These are phyloP conservation scores for Heterobasidion irregulare DNA, from an alignment of 1,284 basidiomycete genomes.

Conservation along the genomic window DNA sequence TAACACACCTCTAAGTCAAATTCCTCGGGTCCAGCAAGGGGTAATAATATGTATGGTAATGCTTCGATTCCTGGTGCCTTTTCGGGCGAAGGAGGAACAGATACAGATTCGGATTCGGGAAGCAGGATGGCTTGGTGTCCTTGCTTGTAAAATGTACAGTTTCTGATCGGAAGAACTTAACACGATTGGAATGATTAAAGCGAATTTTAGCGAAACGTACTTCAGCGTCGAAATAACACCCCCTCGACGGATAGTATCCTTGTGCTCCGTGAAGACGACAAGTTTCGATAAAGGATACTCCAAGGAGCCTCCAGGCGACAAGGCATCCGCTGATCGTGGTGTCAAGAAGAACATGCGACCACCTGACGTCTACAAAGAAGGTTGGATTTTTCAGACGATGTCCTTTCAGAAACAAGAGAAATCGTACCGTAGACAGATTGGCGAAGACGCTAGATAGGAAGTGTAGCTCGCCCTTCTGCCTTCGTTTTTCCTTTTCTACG, in stretches of 20 bases:
- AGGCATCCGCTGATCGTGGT: constrained; percentile 36
- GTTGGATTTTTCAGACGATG: neutral
- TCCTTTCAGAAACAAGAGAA: neutral
- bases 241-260: constrained; percentile 76
- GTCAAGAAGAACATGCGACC: constrained; percentile 71
- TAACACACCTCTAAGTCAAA: constrained; percentile 73
- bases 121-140: constrained; percentile 66
- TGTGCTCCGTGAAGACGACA: constrained; percentile 83
- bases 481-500: constrained; percentile 36
- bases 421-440: constrained; percentile 72
- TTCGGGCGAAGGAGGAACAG: constrained; percentile 45
- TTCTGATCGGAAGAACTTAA: constrained; percentile 34
- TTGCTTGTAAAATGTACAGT: constrained; percentile 65
- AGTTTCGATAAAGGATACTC: constrained; percentile 83
- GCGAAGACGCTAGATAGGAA: constrained; percentile 91
- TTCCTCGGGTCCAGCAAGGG: constrained; percentile 92
- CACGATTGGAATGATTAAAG: neutral
- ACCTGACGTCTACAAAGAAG: constrained; percentile 39
- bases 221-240: constrained; percentile 85
- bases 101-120: constrained; percentile 40
- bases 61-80: constrained; percentile 75
- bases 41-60: constrained; percentile 79
- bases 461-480: constrained; percentile 72
- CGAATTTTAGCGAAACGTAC: constrained; percentile 29
- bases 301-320: constrained; percentile 28